Evolutionary conservation across 1,284 basidiomycete genomes (phyloP).

Genomic region (Trametes versicolor): DNA sequence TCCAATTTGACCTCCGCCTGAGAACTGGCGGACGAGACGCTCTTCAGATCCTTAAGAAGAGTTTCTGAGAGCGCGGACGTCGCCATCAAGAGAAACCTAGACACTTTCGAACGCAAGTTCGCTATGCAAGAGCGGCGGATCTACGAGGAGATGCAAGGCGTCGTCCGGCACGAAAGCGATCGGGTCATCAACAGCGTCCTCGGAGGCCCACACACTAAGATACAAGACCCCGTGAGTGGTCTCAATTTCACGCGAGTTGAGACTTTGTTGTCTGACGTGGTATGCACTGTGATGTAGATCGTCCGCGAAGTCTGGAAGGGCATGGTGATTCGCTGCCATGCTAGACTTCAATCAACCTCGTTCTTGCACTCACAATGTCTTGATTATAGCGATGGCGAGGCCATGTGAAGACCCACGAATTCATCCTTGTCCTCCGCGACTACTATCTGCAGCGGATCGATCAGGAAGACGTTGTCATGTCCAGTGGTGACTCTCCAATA

Average conservation of each 20-base stretch:
- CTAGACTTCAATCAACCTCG: too few relatives aligned
- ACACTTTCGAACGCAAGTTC: conserved; percentile 43
- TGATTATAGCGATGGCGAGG: conserved; percentile 49
- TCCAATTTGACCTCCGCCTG: too few relatives aligned
- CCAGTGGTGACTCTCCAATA: too few relatives aligned
- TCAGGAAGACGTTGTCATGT: too few relatives aligned
- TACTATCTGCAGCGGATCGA: too few relatives aligned
- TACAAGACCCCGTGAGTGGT: conserved; percentile 37
- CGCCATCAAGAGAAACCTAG: conserved; percentile 39
- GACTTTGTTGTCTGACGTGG: background rate
- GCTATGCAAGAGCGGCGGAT: conserved; percentile 39
- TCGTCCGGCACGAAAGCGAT: conserved; percentile 38
- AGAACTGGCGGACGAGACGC: background rate
- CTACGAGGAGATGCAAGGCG: conserved; percentile 33
- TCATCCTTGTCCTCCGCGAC: too few relatives aligned
- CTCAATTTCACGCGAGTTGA: conserved; percentile 2
- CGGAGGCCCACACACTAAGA: conserved; percentile 41
- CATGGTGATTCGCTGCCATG: conserved; percentile 37
- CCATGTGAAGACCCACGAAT: too few relatives aligned
- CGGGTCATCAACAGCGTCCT: conserved; percentile 40
- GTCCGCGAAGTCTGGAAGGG: conserved; percentile 41
- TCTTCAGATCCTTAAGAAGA: conserved; percentile 2
- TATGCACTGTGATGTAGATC: conserved; percentile 17
- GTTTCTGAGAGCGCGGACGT: conserved; percentile 15
- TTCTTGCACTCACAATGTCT: too few relatives aligned